Base-by-base conservation (phyloP, 306 rosid genomes). In the Lathyrus tuberosus region DNA sequence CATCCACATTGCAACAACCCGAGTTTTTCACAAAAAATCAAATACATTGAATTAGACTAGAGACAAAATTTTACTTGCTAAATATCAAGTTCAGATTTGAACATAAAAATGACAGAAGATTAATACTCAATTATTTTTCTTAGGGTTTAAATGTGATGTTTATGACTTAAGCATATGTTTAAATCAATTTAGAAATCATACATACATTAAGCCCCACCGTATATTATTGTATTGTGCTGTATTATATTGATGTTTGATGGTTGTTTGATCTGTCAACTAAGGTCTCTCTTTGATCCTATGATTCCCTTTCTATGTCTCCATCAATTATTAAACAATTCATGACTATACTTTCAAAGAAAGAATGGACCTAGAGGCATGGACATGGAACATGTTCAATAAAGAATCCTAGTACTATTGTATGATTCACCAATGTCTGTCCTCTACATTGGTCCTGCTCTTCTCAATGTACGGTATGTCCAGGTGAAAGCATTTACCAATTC, bases 401-500 rank as follows among this genome's bases (percentile, higher is more conserved):
- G 3, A 57, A 57, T 53, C 35, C 31, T 57, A 57, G 41, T 66
- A 72, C 44, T 14, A 52, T 38, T 57, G 26, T 3, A 31, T 46
- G 31, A 47, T 51, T 57, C 71, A 65, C 61, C 47, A 44, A 33
- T 33, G 38, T 26, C 3, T 64, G 69, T 66, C 51, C 33, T 76
- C 20, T 76, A 42, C 38, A 49, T 61, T 38, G 52, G 38, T 54
- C 57, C 35, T 44, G 6, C 38, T 62, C 65, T 76, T 72, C 72
- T 67, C 59, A n/a, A 18, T 43, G 40, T 57, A 38, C 57, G 10
- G 40, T 62, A 38, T 66, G 12, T 66, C 60, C 65, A 35, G 61
- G 61, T 77, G 78, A 78, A 70, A 52, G 17, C 42, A 74, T 53
- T 78, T 62, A 67, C 68, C 24, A 38, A 16, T 35, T 11, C 47